A percentile compares a stretch with the other conserved stretches of the same genome.
Conservation (phyloP, 2,329 filamentous ascomycete genomes). For the Septoria linicola region DNA sequence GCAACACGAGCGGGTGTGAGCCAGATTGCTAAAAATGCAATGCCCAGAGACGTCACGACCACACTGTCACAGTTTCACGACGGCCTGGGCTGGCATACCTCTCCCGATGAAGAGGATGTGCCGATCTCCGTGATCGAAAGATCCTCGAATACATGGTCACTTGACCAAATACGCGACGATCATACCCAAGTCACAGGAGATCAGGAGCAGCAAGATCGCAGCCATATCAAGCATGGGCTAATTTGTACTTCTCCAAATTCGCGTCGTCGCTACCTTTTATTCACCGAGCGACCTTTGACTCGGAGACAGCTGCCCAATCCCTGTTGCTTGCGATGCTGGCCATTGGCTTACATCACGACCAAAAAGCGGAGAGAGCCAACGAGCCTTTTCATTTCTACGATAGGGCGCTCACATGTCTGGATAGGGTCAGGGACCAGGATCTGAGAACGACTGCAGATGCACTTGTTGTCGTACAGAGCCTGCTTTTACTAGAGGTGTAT, state of each 20-base stretch:
- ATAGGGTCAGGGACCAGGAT: not conserved
- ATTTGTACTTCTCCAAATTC: not conserved
- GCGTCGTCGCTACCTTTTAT: not conserved
- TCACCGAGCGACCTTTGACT: not conserved
- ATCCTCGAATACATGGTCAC: not conserved
- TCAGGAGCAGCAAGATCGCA: not conserved
- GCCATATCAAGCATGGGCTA: not conserved
- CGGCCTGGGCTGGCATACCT: too few species aligned
- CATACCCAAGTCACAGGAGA: too few species aligned
- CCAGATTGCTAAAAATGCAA: too few species aligned
- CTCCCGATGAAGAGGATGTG: too few species aligned
- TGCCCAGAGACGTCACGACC: too few species aligned
- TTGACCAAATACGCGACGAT: not conserved
- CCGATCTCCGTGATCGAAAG: too few species aligned
- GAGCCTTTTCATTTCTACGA: slow-evolving; percentile 6
- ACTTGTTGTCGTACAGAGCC: slow-evolving; percentile 40
- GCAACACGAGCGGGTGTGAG: too few species aligned
- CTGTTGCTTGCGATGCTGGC: not conserved
- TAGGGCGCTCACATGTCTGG: slow-evolving; percentile 6
- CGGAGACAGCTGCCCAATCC: not conserved
- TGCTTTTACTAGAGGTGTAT: slow-evolving; percentile 44
- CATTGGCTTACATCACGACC: not conserved
- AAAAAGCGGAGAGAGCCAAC: too few species aligned
- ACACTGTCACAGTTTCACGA: too few species aligned
- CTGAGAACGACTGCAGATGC: slow-evolving; percentile 22